Percentiles rank a stretch among this genome's conserved stretches.
phyloP scores from a whole-genome alignment of 2,329 filamentous ascomycete species.

The Simplicillium sp. region DNA sequence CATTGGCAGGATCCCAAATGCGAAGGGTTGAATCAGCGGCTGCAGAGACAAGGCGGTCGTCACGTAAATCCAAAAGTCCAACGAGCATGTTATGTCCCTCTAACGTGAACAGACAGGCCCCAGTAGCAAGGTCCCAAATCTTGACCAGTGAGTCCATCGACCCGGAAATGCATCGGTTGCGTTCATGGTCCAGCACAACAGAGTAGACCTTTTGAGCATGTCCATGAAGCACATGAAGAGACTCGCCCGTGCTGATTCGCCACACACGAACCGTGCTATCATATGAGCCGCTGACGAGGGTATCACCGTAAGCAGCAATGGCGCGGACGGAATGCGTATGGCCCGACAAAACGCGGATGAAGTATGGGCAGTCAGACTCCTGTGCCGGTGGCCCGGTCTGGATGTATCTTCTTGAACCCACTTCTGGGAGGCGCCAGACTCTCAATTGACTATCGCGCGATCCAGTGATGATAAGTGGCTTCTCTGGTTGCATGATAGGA shows the following conservation, averaged over 20 bases:
- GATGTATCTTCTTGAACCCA: conserved; percentile 66
- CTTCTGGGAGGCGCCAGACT: conserved; percentile 86
- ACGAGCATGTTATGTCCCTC: conserved; percentile 91
- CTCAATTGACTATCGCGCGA: conserved; percentile 89
- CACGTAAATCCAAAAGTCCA: conserved; percentile 79
- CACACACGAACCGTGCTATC: conserved; percentile 92
- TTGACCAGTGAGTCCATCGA: conserved; percentile 98
- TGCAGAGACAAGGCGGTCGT: conserved; percentile 85
- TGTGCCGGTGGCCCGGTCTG: conserved; percentile 68
- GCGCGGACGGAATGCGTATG: conserved; percentile 92
- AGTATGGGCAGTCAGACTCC: conserved; percentile 83
- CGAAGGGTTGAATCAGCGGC: conserved; percentile 91
- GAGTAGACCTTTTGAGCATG: conserved; percentile 95
- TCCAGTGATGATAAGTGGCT: conserved; percentile 93
- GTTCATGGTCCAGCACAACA: conserved; percentile 83
- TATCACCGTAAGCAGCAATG: conserved; percentile 90
- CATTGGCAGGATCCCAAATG: conserved; percentile 94
- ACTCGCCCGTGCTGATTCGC: conserved; percentile 93
- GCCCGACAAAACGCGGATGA: conserved; percentile 75
- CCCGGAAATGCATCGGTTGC: conserved; percentile 92
- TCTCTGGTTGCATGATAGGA: conserved; percentile 81
- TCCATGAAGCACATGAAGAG: conserved; percentile 72
- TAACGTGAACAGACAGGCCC: conserved; percentile 75
- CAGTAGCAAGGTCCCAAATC: conserved; percentile 90
- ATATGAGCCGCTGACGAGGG: conserved; percentile 94